A percentile compares a stretch with the other conserved stretches of the same genome.
phyloP scores from a whole-genome alignment of 129 eudicot species.

The Heracleum sosnowskyi region DNA sequence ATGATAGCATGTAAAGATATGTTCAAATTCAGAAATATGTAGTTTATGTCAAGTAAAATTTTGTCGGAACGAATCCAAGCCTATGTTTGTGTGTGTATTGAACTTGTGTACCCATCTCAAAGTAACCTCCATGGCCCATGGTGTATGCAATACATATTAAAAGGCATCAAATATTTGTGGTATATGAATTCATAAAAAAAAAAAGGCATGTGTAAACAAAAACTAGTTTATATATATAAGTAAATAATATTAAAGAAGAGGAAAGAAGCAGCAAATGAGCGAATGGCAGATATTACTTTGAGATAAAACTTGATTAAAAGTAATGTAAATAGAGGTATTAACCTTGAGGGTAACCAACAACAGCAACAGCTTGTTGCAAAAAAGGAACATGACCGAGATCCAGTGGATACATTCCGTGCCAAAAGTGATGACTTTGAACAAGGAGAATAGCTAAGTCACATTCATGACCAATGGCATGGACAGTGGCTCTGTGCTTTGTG shows the following conservation, averaged over 20 bases:
- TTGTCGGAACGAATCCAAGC: not conserved
- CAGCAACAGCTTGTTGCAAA: constrained; percentile 91
- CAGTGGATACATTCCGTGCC: constrained; percentile 85
- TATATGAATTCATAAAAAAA: not conserved
- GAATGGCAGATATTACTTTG: not conserved
- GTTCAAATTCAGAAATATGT: not conserved
- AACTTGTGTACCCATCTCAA: not conserved
- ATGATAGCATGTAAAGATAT: too few relatives aligned
- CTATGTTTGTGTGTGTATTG: not conserved
- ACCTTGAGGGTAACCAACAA: constrained; percentile 99
- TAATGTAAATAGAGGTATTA: too few relatives aligned
- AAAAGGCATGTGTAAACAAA: not conserved
- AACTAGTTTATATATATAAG: too few relatives aligned
- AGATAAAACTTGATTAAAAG: too few relatives aligned
- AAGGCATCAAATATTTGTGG: not conserved
- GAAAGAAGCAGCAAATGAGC: not conserved
- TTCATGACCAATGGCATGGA: constrained; percentile 94
- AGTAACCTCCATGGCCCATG: too few relatives aligned
- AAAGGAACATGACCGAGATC: constrained; percentile 92
- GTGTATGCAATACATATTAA: not conserved
- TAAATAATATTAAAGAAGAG: not conserved
- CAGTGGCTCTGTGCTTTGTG: constrained; percentile 76
- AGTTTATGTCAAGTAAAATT: too few relatives aligned
- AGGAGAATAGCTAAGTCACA: constrained; percentile 89
- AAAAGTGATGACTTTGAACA: constrained; percentile 81